Base-by-base conservation (phyloP, 306 rosid genomes). In the Quercus glauca region DNA sequence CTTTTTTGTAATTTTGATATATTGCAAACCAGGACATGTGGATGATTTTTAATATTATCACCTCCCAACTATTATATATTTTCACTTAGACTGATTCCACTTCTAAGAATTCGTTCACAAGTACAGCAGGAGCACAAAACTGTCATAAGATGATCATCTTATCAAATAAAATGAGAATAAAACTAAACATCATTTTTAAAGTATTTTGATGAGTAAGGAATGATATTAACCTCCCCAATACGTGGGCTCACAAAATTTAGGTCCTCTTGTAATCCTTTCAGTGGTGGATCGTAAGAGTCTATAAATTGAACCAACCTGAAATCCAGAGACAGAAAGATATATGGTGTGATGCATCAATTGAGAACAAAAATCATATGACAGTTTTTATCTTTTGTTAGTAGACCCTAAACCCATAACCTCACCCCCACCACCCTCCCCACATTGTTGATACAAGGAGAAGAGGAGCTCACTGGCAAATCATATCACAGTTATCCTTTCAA, bases 221-320 rank as follows among this genome's bases (percentile, higher is more conserved):
- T 71, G 79, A 76, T 69, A 83, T 60, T 91, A 81, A 95, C 99
- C 99, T 95, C 99, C 88, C 99, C 99, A 81, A 95, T 95, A 69
- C 99, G 96, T 56, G 98, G 99, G 91, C 99, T 92, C 84, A 95
- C 99, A 85, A 93, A 93, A 87, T 93, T 95, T 53, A 95, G 88
- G 83, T 95, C 99, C 84, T 95, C 99, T 57, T 95, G 97, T 81
- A 95, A 86, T 73, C 99, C 99, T 93, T 91, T 95, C 75, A 90
- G 49, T 6, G 98, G 99, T 71, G 98, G 99, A 82, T 95, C 99
- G 73, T 95, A 95, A 65, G 97, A 87, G 87, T 93, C 99, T 67
- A 95, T 87, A 86, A 90, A 95, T 64, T 92, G 98, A 86, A 93
- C 91, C 94, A 95, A 85, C 83, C 99, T 95, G 89, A 52, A 74